Evolutionary conservation across 2,329 filamentous ascomycete species (phyloP).

Genomic region (Akanthomyces uredinophilus): DNA sequence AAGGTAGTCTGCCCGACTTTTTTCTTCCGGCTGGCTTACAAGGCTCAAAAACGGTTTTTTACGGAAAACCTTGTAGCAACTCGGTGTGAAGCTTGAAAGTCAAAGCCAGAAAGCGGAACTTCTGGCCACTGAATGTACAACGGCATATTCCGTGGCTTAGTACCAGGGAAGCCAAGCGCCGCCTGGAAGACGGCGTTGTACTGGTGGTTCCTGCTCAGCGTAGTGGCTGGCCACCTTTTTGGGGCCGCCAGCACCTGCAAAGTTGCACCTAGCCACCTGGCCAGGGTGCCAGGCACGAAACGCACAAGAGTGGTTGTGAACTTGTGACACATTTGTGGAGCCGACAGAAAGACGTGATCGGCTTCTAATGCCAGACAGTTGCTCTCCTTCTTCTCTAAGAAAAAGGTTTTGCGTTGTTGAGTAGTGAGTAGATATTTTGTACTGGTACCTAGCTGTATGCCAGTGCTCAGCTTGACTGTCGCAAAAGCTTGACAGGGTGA

Average conservation of each 20-base stretch:
- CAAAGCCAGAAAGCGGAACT: no score
- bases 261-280: background rate
- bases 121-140: no score
- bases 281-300: conserved; percentile 1
- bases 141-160: background rate
- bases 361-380: background rate
- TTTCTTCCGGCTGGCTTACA: no score
- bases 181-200: background rate
- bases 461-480: no score
- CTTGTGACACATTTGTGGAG: background rate
- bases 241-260: background rate
- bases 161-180: no score
- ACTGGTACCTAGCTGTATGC: no score
- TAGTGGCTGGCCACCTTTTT: background rate
- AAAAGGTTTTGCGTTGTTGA: background rate
- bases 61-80: no score
- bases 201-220: background rate
- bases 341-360: background rate
- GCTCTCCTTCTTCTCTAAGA: background rate
- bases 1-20: no score
- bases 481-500: no score
- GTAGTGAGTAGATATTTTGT: background rate
- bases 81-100: no score
- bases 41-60: no score
- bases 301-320: background rate